phyloP scores from a whole-genome alignment of 2,329 filamentous ascomycete genomes.

The Stachybotrys chlorohalonatus region DNA sequence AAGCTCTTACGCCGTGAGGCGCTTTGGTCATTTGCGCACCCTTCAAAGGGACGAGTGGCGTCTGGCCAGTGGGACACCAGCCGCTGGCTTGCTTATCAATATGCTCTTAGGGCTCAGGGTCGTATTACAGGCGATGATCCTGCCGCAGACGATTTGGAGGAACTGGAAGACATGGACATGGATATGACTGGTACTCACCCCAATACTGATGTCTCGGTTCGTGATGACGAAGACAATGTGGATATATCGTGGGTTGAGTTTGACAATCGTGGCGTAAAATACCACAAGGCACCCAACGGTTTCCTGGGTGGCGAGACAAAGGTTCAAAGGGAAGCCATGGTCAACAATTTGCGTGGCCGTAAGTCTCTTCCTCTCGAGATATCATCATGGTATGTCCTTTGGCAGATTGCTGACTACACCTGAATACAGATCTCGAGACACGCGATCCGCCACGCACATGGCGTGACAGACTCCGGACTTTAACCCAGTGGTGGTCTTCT shows the following conservation, averaged over 20 bases:
- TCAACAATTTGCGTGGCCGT: neutral
- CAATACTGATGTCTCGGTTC: too few species aligned
- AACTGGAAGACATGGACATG: neutral
- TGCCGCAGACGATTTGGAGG: neutral
- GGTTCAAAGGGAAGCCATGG: neutral
- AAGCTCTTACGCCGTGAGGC: conserved; percentile 16
- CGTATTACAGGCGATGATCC: neutral
- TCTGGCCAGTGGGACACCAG: conserved; percentile 33
- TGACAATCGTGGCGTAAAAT: neutral
- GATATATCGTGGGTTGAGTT: neutral
- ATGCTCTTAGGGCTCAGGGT: conserved; percentile 18
- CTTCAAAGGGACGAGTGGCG: conserved; percentile 8
- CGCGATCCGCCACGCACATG: neutral
- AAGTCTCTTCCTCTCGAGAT: neutral
- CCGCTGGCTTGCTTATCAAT: conserved; percentile 37
- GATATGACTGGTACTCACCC: neutral
- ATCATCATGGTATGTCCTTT: neutral
- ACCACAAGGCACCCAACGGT: neutral
- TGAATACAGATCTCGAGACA: neutral
- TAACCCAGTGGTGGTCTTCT: neutral
- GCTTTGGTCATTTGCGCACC: conserved; percentile 20
- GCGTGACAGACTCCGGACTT: neutral
- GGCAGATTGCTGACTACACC: neutral
- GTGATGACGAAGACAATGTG: too few species aligned
- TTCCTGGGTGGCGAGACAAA: neutral